Percentiles rank a stretch among this genome's conserved stretches.
These are phyloP conservation scores for Backusella liffmaniae DNA, from an alignment of 192 early-diverging fungal genomes.

Conservation along the genomic window DNA sequence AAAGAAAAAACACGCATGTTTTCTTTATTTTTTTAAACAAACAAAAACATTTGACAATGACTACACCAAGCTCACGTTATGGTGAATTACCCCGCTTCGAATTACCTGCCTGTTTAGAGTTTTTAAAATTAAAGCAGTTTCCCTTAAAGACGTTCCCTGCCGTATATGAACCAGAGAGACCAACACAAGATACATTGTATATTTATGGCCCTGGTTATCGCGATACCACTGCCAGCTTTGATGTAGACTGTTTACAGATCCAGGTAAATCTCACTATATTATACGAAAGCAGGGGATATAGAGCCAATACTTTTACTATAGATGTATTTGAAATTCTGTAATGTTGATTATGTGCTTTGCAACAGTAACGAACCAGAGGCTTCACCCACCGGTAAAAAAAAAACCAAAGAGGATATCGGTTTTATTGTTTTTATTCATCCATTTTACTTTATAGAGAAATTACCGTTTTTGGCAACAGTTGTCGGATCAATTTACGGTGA, in stretches of 20 bases:
- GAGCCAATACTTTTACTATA: conserved; percentile 20
- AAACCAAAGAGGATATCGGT: background rate
- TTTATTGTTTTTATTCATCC: background rate
- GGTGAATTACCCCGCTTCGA: conserved; percentile 28
- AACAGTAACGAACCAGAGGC: conserved; percentile 51
- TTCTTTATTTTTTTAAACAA: background rate
- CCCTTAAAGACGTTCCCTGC: conserved; percentile 41
- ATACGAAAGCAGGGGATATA: background rate
- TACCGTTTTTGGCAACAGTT: conserved; percentile 52
- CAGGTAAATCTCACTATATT: conserved; percentile 38
- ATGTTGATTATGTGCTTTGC: conserved; percentile 41
- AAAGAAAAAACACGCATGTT: background rate
- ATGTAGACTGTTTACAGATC: conserved; percentile 49
- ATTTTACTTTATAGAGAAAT: conserved; percentile 38
- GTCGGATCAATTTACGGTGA: conserved; percentile 43
- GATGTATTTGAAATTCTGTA: conserved; percentile 49
- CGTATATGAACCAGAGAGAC: conserved; percentile 27
- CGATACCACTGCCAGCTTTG: conserved; percentile 42
- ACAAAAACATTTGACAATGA: background rate
- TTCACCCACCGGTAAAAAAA: conserved; percentile 52
- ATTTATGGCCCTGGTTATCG: conserved; percentile 50
- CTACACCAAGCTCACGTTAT: conserved; percentile 17
- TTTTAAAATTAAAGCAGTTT: conserved; percentile 38
- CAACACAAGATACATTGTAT: conserved; percentile 40
- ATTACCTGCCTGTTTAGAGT: conserved; percentile 26